phyloP scores from a whole-genome alignment of 257 asterid genomes.

The Gardenia jasminoides region DNA sequence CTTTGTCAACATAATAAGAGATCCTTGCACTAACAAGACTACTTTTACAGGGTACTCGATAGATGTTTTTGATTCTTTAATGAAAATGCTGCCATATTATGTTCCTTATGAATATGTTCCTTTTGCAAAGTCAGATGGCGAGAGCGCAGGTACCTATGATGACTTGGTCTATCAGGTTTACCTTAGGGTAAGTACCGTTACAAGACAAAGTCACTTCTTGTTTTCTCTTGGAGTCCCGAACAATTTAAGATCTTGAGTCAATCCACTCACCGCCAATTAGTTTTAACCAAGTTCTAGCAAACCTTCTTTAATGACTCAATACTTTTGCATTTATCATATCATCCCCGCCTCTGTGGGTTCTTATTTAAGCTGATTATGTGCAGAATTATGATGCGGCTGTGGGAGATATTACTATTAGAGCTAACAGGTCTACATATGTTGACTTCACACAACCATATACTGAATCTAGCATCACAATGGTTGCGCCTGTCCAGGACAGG shows the following conservation, averaged over 20 bases:
- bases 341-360: background rate
- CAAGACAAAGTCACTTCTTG: too few relatives aligned
- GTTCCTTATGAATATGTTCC: constrained; percentile 38
- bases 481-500: constrained; percentile 33
- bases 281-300: too few relatives aligned
- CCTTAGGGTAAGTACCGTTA: constrained; percentile 13
- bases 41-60: constrained; percentile 34
- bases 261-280: too few relatives aligned
- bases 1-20: constrained; percentile 31
- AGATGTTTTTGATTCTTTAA: constrained; percentile 42
- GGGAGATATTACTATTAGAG: constrained; percentile 49
- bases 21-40: constrained; percentile 27
- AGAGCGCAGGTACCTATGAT: constrained; percentile 37
- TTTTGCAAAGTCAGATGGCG: constrained; percentile 28
- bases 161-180: constrained; percentile 49
- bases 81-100: constrained; percentile 35
- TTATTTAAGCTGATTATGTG: background rate
- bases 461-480: constrained; percentile 44
- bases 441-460: constrained; percentile 52
- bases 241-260: too few relatives aligned
- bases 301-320: too few relatives aligned
- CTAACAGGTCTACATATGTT: constrained; percentile 40
- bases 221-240: too few relatives aligned
- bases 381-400: constrained; percentile 31
- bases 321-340: background rate